Evolutionary conservation across 352 stramenopile genomes (phyloP), one percentile per base, ranked within the genome.

Genomic region (Phytophthora tubulina): DNA sequence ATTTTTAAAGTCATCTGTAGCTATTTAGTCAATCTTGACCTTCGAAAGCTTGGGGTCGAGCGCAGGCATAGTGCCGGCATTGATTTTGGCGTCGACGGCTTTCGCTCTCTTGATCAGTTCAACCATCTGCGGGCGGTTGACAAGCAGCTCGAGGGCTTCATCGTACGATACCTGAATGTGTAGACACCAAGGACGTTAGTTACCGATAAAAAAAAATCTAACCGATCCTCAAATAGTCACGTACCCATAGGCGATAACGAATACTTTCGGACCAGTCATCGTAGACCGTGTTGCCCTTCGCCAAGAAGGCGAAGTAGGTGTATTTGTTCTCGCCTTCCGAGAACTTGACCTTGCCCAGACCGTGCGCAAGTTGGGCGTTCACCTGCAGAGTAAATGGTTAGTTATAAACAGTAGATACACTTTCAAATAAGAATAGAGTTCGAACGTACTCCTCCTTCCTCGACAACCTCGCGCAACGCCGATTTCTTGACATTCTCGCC

Each of bases 241-340:
- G 27, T 67, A 75, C 67, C 53, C 41, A 75, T 36, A 71, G 13
- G 3, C 67, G 67, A 49, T 75, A 66, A 6, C 67, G 61, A 35
- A 52, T 49, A n/a, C 61, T 75, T 41, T 75, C 67, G 2, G 67
- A 2, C 60, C 54, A 75, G 13, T 71, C 41, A 8, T 66, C 60
- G 38, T 63, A 73, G 0, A 64, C 17, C 7, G 35, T 55, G 11
- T 32, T 13, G 9, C 15, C 32, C 6, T 71, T 67, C 60, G 57
- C 53, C 30, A 49, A 17, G 33, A 36, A 68, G 4, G 57, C 17
- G 9, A 48, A 42, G 50, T 72, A 63, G 14, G 44, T 48, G 35
- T 63, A 68, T 9, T 32, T 48, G 0, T 31, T 44, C 0, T 56
- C 9, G 0, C n/a, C 44, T 9, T 58, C 32, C 6, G 21, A n/a